A percentile compares a stretch with the other conserved stretches of the same genome.
These are phyloP conservation scores for Stenogyne calaminthoides DNA, from an alignment of 305 asterid species.

Conservation along the genomic window DNA sequence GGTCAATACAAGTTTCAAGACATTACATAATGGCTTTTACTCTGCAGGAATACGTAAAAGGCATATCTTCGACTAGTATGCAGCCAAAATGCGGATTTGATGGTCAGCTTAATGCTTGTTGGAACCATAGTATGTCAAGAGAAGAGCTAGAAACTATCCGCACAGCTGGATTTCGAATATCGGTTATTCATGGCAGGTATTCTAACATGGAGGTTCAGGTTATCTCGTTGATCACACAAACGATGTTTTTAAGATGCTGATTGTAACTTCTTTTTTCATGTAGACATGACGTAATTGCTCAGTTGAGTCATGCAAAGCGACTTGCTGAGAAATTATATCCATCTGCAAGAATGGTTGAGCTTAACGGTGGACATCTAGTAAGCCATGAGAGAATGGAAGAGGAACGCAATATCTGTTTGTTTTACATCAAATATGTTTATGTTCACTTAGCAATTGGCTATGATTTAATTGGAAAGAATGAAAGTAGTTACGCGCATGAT, in stretches of 20 bases:
- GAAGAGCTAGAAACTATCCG: slow-evolving; percentile 70
- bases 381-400: slow-evolving; percentile 95
- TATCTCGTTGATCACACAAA: neutral
- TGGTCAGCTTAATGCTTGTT: slow-evolving; percentile 94
- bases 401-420: too few species aligned
- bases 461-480: neutral
- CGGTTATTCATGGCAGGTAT: slow-evolving; percentile 98
- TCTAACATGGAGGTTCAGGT: neutral
- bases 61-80: slow-evolving; percentile 87
- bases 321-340: slow-evolving; percentile 82
- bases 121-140: slow-evolving; percentile 76
- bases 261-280: slow-evolving; percentile 23
- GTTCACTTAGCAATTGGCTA: slow-evolving; percentile 3
- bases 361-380: slow-evolving; percentile 92
- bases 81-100: slow-evolving; percentile 85
- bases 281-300: slow-evolving; percentile 92
- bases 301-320: slow-evolving; percentile 78
- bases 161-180: slow-evolving; percentile 65
- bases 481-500: too few species aligned
- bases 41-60: slow-evolving; percentile 87
- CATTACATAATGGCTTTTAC: slow-evolving; percentile 11
- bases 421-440: neutral
- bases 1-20: neutral
- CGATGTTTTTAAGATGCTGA: slow-evolving; percentile 27
- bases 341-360: slow-evolving; percentile 91